phyloP scores from a whole-genome alignment of 2,329 filamentous ascomycete genomes.

The Pleoardoris graminearum region DNA sequence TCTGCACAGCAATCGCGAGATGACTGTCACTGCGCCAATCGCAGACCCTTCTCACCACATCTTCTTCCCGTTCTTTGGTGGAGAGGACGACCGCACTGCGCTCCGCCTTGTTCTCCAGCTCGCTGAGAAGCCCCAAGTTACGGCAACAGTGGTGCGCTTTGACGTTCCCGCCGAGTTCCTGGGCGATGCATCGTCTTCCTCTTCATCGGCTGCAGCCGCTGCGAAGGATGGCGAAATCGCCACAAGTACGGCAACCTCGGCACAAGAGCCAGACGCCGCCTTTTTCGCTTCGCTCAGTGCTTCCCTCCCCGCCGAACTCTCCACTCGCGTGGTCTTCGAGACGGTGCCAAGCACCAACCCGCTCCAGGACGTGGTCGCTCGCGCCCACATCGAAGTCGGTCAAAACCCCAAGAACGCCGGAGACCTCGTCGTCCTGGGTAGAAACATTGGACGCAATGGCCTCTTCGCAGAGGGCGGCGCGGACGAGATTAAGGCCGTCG shows the following conservation, averaged over 20 bases:
- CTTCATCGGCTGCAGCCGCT: conserved; percentile 11
- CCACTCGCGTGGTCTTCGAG: conserved; percentile 63
- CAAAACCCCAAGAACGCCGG: conserved; percentile 67
- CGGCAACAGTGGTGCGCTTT: conserved; percentile 73
- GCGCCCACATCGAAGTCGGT: conserved; percentile 63
- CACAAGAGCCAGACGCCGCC: conserved; percentile 51
- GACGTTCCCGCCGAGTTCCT: conserved; percentile 34
- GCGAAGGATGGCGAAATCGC: conserved; percentile 23
- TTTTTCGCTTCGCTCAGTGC: conserved; percentile 63
- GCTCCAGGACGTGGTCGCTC: conserved; percentile 53
- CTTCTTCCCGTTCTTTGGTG: conserved; percentile 85
- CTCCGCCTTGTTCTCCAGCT: conserved; percentile 83
- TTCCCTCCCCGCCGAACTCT: conserved; percentile 57
- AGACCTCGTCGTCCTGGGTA: conserved; percentile 70
- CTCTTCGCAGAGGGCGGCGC: conserved; percentile 32
- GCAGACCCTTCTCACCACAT: conserved; percentile 76
- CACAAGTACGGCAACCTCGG: conserved; percentile 8
- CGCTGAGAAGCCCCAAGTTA: conserved; percentile 75
- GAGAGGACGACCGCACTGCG: conserved; percentile 77
- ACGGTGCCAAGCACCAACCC: conserved; percentile 41
- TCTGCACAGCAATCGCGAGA: conserved; percentile 61
- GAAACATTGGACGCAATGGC: conserved; percentile 43
- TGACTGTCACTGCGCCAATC: conserved; percentile 59
- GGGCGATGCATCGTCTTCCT: conserved; percentile 11
- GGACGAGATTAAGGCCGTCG: conserved; percentile 46